Base-by-base conservation (phyloP, 352 stramenopile genomes). In the Halophytophthora batemanensis region DNA sequence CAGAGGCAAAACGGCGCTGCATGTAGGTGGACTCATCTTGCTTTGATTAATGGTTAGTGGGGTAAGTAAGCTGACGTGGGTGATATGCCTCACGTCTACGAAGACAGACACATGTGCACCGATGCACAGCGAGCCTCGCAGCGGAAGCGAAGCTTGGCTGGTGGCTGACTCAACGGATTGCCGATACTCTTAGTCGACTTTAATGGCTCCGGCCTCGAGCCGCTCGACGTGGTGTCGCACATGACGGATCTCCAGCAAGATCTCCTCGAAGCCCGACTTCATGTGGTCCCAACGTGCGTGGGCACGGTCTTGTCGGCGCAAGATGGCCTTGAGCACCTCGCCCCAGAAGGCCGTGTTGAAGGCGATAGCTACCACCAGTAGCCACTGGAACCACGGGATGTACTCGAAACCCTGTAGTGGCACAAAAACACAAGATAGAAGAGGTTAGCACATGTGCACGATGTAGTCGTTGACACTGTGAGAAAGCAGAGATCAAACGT, bases 331-430 rank as follows among this genome's bases (percentile, higher is more conserved):
- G 25, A 78, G 54, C 11, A 86, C 38, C 53, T 86, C 77, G 19
- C 72, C 72, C 66, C 73, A 86, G 44, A 85, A 82, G 3, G 61
- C 70, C 15, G 70, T 67, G 51, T 81, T 71, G 8, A 87, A 52
- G 1, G 74, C 71, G 6, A 71, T 62, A 8, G 56, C 48, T 5
- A 69, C 45, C 3, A 74, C 62, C 5, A 80, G 54, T 12, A 87
- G 29, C 64, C 69, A 84, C 59, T 84, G 64, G 59, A 71, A 86
- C 56, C 62, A 80, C 50, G 65, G 35, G n/a, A 87, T 86, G 57
- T 84, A 83, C 44, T 66, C 69, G 53, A 87, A 87, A 13, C 75
- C n/a, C n/a, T n/a, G n/a, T n/a, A n/a, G n/a, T n/a, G n/a, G n/a
- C n/a, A n/a, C n/a, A n/a, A n/a, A n/a, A n/a, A n/a, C n/a, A n/a